Evolutionary conservation across 2,329 filamentous ascomycete species (phyloP).

Genomic region (Aspergillus sp.): DNA sequence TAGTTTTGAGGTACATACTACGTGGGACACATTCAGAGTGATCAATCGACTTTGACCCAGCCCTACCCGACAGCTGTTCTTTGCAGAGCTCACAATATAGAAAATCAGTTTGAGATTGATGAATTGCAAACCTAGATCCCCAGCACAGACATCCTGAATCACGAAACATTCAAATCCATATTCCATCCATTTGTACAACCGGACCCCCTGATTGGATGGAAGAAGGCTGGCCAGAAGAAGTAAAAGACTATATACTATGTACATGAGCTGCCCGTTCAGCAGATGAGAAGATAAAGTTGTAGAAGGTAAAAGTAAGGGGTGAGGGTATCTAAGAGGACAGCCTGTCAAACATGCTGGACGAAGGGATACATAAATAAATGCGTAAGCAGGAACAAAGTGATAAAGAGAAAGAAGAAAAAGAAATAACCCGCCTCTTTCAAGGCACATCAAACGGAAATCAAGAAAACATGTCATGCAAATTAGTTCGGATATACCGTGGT

Average conservation of each 20-base stretch:
- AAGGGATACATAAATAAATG: background rate
- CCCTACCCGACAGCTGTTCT: too few relatives aligned
- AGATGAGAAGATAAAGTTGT: background rate
- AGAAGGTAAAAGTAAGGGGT: background rate
- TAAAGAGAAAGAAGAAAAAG: background rate
- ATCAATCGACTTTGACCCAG: too few relatives aligned
- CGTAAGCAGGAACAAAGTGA: background rate
- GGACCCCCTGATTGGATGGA: background rate
- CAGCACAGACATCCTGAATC: background rate
- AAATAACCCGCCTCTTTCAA: background rate
- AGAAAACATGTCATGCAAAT: background rate
- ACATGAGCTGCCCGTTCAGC: background rate
- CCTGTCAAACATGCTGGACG: background rate
- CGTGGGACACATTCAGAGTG: too few relatives aligned
- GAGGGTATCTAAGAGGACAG: background rate
- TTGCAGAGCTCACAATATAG: too few relatives aligned
- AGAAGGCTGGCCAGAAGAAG: background rate
- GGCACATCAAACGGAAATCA: background rate
- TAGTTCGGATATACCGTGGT: background rate
- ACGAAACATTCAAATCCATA: background rate
- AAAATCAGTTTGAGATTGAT: too few relatives aligned
- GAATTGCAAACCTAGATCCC: too few relatives aligned
- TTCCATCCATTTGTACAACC: background rate
- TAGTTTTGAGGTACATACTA: too few relatives aligned
- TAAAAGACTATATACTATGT: background rate